Evolutionary conservation across 2,329 filamentous ascomycete species (phyloP).

Genomic region (Pleoardoris graminearum): DNA sequence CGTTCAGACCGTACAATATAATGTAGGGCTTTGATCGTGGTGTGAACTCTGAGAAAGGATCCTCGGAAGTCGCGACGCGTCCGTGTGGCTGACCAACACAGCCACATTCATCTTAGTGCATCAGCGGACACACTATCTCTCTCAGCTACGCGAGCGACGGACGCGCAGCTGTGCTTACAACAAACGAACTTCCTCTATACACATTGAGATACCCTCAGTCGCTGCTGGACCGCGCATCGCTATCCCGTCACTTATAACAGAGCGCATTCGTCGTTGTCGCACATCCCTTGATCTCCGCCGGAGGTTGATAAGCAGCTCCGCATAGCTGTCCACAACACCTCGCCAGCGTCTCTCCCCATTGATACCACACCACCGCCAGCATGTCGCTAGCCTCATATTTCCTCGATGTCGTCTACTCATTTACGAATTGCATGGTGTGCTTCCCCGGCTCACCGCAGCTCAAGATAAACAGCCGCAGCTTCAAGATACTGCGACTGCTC

Average conservation of each 20-base stretch:
- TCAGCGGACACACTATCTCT: neutral
- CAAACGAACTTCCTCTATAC: neutral
- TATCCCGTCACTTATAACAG: no score
- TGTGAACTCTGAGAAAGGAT: no score
- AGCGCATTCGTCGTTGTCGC: neutral
- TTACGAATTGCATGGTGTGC: slow-evolving; percentile 94
- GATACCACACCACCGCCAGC: slow-evolving; percentile 8
- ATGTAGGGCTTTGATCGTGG: no score
- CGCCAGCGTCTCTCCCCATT: neutral
- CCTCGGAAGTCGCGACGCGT: neutral
- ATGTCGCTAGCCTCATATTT: slow-evolving; percentile 62
- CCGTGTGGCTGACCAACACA: neutral
- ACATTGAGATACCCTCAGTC: no score
- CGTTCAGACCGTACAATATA: no score
- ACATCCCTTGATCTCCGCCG: slow-evolving; percentile 6
- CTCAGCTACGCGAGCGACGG: neutral
- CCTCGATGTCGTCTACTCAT: slow-evolving; percentile 84
- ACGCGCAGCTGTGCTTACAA: neutral
- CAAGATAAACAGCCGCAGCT: slow-evolving; percentile 91
- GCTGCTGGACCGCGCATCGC: no score
- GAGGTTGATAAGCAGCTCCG: slow-evolving; percentile 13
- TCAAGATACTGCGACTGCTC: slow-evolving; percentile 91
- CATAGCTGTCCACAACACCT: slow-evolving; percentile 10
- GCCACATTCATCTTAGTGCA: neutral
- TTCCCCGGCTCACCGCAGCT: slow-evolving; percentile 92